A percentile compares a stretch with the other conserved stretches of the same genome.
These are phyloP conservation scores for California macrophylla DNA, from an alignment of 441 rosid genomes.

Conservation along the genomic window DNA sequence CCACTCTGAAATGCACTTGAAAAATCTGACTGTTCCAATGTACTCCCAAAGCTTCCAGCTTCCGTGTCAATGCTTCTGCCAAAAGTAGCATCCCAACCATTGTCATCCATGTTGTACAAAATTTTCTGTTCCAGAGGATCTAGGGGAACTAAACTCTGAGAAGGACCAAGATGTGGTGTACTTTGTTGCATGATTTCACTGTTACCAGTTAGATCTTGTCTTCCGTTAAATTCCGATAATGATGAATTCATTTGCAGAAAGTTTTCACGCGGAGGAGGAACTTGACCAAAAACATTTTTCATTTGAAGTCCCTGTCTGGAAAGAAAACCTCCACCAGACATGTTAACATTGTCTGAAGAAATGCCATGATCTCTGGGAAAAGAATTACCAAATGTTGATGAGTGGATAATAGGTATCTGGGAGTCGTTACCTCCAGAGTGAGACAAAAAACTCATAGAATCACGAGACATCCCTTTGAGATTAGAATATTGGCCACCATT, in stretches of 20 bases:
- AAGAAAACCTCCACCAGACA: constrained; percentile 24
- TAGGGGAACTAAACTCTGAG: constrained; percentile 37
- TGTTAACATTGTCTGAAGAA: constrained; percentile 26
- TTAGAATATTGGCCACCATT: constrained; percentile 31
- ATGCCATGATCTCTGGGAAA: constrained; percentile 27
- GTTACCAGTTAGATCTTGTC: constrained; percentile 34
- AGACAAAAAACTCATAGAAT: constrained; percentile 23
- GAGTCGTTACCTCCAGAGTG: constrained; percentile 22
- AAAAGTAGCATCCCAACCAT: constrained; percentile 25
- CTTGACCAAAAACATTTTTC: constrained; percentile 31
- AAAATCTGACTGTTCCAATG: constrained; percentile 25
- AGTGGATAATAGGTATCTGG: constrained; percentile 29
- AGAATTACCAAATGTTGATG: constrained; percentile 21
- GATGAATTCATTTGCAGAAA: constrained; percentile 24
- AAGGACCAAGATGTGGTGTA: constrained; percentile 20
- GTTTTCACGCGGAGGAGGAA: constrained; percentile 26
- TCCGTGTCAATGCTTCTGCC: constrained; percentile 27
- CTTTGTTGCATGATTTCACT: constrained; percentile 30
- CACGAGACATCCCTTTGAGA: constrained; percentile 30
- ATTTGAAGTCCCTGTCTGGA: constrained; percentile 25
- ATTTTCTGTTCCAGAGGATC: constrained; percentile 60
- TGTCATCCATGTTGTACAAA: constrained; percentile 40
- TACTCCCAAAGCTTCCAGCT: constrained; percentile 30
- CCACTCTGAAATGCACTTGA: constrained; percentile 40
- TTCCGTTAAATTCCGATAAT: constrained; percentile 25